A percentile compares a stretch with the other conserved stretches of the same genome.
phyloP scores from a whole-genome alignment of 2,329 filamentous ascomycete genomes.

The Talaromyces sp. region DNA sequence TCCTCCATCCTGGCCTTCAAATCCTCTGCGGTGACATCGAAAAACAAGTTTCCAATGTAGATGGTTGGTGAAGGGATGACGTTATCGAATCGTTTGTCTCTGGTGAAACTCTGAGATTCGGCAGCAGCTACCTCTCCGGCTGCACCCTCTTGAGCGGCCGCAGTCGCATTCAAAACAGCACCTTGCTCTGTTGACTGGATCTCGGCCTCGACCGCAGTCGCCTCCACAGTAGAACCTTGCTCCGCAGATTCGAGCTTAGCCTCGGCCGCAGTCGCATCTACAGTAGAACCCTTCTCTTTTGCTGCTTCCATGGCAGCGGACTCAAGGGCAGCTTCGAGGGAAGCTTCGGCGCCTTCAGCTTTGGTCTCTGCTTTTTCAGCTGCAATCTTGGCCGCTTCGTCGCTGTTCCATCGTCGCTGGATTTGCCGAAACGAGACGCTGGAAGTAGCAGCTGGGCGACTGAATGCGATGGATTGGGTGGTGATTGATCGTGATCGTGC shows the following conservation, averaged over 20 bases:
- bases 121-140: not conserved
- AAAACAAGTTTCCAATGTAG: conserved; percentile 70
- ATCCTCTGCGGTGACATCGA: conserved; percentile 63
- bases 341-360: not conserved
- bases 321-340: not conserved
- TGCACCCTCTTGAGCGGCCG: conserved; percentile 12
- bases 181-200: conserved; percentile 1
- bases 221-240: not conserved
- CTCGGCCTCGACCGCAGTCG: conserved; percentile 17
- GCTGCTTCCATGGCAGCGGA: conserved; percentile 19
- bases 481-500: conserved; percentile 44
- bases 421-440: not conserved
- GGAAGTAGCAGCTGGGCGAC: conserved; percentile 6
- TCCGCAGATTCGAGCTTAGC: conserved; percentile 10
- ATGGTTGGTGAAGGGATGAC: conserved; percentile 48
- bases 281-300: not conserved
- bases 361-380: conserved; percentile 24
- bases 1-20: conserved; percentile 59
- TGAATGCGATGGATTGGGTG: conserved; percentile 32
- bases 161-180: not conserved
- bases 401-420: conserved; percentile 52
- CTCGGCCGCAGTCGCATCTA: conserved; percentile 16
- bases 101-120: not conserved
- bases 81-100: not conserved
- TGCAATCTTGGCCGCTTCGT: conserved; percentile 34